A percentile compares a stretch with the other conserved stretches of the same genome.
Conservation (phyloP, 169 alveolate species). For the Cryptosporidium viatorum region DNA sequence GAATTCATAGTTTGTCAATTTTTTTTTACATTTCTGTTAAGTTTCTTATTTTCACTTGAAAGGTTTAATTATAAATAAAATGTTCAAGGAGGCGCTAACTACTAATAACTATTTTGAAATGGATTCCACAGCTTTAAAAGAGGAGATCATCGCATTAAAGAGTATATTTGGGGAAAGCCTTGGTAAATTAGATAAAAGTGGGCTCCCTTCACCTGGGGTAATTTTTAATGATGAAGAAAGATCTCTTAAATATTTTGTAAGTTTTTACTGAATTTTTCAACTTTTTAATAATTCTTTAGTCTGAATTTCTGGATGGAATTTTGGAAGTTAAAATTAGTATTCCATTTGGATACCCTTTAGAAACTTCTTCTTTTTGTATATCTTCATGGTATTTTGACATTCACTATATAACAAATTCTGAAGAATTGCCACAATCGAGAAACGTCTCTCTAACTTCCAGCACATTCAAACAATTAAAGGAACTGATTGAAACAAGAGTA, state of each 20-base stretch:
- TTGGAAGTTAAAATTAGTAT: slow-evolving; percentile 55
- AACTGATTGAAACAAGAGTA: slow-evolving; percentile 23
- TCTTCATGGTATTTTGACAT: slow-evolving; percentile 60
- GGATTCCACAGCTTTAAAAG: slow-evolving; percentile 16
- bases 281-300: neutral
- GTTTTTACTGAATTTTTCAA: neutral
- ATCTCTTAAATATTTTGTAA: slow-evolving; percentile 35
- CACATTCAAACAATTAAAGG: slow-evolving; percentile 26
- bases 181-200: neutral
- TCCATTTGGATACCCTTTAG: slow-evolving; percentile 55
- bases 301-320: slow-evolving; percentile 42
- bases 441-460: slow-evolving; percentile 26
- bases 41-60: neutral
- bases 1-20: neutral
- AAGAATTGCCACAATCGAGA: neutral
- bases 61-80: too few relatives aligned
- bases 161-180: slow-evolving; percentile 31
- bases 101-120: neutral
- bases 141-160: slow-evolving; percentile 28
- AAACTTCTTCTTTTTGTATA: slow-evolving; percentile 15
- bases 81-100: neutral
- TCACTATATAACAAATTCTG: neutral
- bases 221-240: slow-evolving; percentile 11
- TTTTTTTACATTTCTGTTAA: neutral
- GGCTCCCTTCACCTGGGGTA: slow-evolving; percentile 31